Percentiles rank a stretch among this genome's conserved stretches.
Conservation (phyloP, 768 basidiomycete species). For the Coprinopsis cinerea region DNA sequence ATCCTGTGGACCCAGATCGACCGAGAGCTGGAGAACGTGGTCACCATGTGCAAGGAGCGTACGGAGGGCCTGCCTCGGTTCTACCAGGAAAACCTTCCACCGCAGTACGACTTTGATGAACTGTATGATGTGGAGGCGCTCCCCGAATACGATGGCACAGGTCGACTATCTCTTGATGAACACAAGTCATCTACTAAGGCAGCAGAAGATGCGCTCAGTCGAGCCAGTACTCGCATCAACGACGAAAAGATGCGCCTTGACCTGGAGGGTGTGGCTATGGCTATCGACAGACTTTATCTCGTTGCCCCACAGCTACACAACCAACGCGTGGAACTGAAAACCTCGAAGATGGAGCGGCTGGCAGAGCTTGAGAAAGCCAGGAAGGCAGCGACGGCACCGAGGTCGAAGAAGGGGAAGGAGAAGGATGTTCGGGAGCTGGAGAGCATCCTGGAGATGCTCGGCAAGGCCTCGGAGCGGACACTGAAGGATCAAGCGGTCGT, state of each 20-base stretch:
- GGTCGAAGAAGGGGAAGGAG: constrained; percentile 36
- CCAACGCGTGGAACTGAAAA: constrained; percentile 88
- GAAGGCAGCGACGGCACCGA: constrained; percentile 29
- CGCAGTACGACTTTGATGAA: constrained; percentile 49
- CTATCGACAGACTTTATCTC: constrained; percentile 84
- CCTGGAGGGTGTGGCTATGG: constrained; percentile 76
- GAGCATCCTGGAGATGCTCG: constrained; percentile 63
- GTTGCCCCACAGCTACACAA: constrained; percentile 86
- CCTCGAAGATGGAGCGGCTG: constrained; percentile 61
- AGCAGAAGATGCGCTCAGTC: constrained; percentile 19
- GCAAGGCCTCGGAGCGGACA: constrained; percentile 63
- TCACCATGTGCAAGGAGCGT: constrained; percentile 60
- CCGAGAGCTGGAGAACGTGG: constrained; percentile 63
- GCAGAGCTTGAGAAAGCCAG: constrained; percentile 73
- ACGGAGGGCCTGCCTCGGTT: constrained; percentile 31
- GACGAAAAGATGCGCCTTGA: constrained; percentile 85
- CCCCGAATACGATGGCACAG: constrained; percentile 49
- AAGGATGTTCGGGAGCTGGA: constrained; percentile 55
- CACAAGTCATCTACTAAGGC: constrained; percentile 17
- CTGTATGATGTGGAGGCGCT: constrained; percentile 29
- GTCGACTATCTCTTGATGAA: constrained; percentile 29
- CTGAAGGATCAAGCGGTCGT: constrained; percentile 66
- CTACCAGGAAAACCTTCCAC: constrained; percentile 34
- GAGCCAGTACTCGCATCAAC: constrained; percentile 21
- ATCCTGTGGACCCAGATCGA: constrained; percentile 75